Evolutionary conservation across 371 early-diverging fungal genomes (phyloP).

Genomic region (Vairimorpha apis): DNA sequence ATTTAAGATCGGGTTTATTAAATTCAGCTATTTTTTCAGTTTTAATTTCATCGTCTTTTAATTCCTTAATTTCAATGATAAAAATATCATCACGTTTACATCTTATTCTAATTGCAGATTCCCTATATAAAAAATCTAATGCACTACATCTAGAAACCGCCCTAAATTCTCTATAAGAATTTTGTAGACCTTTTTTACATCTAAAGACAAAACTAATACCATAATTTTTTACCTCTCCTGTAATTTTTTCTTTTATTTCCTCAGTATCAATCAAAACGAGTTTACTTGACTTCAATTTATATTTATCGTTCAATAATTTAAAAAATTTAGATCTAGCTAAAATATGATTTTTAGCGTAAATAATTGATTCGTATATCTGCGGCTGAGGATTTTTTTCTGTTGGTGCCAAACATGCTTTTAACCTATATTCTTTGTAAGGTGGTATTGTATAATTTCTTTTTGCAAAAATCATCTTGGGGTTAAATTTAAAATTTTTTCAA

Average conservation of each 20-base stretch:
- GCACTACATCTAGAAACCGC: constrained; percentile 84
- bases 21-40: constrained; percentile 55
- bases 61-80: constrained; percentile 56
- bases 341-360: constrained; percentile 94
- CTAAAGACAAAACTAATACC: constrained; percentile 98
- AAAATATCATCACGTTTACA: constrained; percentile 46
- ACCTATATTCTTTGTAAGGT: constrained; percentile 61
- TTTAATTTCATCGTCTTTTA: constrained; percentile 47
- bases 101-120: constrained; percentile 58
- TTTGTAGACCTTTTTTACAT: constrained; percentile 95
- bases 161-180: constrained; percentile 99
- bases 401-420: constrained; percentile 65
- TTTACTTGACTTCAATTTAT: constrained; percentile 94
- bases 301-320: constrained; percentile 93
- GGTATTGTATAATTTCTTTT: constrained; percentile 33
- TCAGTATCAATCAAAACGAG: constrained; percentile 91
- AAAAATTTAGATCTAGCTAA: constrained; percentile 96
- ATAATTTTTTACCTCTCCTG: constrained; percentile 85
- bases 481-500: too few relatives aligned
- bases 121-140: constrained; percentile 67
- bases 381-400: constrained; percentile 82
- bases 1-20: constrained; percentile 40
- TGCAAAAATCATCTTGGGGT: constrained; percentile 18
- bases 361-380: constrained; percentile 89
- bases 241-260: constrained; percentile 85